phyloP scores from a whole-genome alignment of 345 rosid species.

The Sonneratia caseolaris region DNA sequence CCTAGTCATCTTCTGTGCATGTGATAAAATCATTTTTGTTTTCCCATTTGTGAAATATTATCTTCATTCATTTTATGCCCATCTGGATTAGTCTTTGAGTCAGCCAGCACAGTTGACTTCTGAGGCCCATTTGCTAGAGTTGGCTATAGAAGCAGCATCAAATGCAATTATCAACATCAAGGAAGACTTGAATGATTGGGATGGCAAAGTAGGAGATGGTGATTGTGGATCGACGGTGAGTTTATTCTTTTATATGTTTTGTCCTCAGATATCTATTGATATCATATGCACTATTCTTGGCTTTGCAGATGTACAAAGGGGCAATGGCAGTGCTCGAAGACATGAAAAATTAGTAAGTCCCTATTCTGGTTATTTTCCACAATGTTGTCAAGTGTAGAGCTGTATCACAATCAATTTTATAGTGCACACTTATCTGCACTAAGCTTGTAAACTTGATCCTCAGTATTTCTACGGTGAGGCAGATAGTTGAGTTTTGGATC shows the following conservation, averaged over 20 bases:
- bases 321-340: constrained; percentile 80
- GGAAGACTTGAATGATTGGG: constrained; percentile 89
- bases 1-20: not conserved
- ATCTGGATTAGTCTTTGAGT: constrained; percentile 40
- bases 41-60: not conserved
- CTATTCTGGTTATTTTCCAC: constrained; percentile 4
- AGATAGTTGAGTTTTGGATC: too few relatives aligned
- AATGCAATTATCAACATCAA: constrained; percentile 49
- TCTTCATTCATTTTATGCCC: constrained; percentile 7
- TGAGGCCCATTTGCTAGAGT: constrained; percentile 63
- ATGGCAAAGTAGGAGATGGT: constrained; percentile 90
- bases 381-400: not conserved
- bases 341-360: constrained; percentile 64
- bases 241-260: constrained; percentile 10
- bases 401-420: not conserved
- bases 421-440: not conserved
- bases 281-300: not conserved
- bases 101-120: constrained; percentile 53
- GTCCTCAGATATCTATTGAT: not conserved
- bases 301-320: constrained; percentile 70
- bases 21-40: not conserved
- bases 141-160: constrained; percentile 79
- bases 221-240: constrained; percentile 98
- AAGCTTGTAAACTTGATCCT: too few relatives aligned
- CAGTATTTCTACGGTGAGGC: too few relatives aligned